phyloP scores from a whole-genome alignment of 2,329 filamentous ascomycete species.

The Microsporum ferrugineum region DNA sequence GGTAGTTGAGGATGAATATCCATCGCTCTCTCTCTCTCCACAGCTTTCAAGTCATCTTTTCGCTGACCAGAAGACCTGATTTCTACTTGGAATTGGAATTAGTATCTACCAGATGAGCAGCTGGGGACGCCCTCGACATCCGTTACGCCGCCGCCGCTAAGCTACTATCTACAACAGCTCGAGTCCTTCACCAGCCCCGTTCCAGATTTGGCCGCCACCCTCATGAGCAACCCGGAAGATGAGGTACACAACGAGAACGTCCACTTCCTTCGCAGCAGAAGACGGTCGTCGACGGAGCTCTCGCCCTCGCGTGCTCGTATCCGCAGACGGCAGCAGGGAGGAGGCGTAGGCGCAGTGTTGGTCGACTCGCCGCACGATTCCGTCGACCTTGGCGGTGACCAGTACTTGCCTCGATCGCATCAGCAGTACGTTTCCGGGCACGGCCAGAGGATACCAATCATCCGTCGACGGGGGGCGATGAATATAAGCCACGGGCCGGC shows the following conservation, averaged over 20 bases:
- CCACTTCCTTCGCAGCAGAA: slow-evolving; percentile 38
- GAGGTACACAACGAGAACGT: slow-evolving; percentile 40
- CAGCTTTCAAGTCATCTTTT: not conserved
- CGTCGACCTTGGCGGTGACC: not conserved
- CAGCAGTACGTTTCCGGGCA: not conserved
- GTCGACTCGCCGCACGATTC: not conserved
- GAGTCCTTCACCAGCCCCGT: slow-evolving; percentile 39
- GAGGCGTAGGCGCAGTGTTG: not conserved
- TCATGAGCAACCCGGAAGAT: slow-evolving; percentile 37
- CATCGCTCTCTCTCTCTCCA: not conserved
- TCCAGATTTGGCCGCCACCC: slow-evolving; percentile 40
- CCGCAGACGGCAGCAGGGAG: not conserved
- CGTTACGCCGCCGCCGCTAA: slow-evolving; percentile 18
- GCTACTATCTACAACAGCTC: slow-evolving; percentile 38
- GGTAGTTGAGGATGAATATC: not conserved
- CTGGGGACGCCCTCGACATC: slow-evolving; percentile 7
- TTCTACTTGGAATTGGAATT: not conserved
- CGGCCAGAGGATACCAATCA: slow-evolving; percentile 18
- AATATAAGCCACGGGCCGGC: slow-evolving; percentile 36
- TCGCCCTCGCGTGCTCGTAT: slow-evolving; percentile 1
- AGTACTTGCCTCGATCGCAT: not conserved
- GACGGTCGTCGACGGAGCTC: slow-evolving; percentile 15
- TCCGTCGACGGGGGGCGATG: slow-evolving; percentile 31
- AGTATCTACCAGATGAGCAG: not conserved
- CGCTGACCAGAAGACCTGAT: not conserved